Evolutionary conservation across 75 land plant species (phyloP).

Genomic region (Pseudotsuga menziesii): DNA sequence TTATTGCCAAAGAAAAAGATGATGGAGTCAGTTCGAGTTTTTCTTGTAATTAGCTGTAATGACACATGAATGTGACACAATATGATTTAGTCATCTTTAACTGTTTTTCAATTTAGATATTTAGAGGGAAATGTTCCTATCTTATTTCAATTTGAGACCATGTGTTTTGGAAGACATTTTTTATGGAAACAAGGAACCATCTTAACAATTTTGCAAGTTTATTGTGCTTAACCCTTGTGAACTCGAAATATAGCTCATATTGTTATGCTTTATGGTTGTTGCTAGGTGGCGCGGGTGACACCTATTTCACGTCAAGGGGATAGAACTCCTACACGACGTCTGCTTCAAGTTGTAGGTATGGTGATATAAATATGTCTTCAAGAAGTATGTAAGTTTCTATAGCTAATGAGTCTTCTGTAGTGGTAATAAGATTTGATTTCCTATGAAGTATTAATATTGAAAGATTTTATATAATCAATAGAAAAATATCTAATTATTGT

Average conservation of each 20-base stretch:
- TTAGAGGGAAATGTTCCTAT: background rate
- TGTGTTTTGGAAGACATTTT: background rate
- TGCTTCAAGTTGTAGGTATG: constrained; percentile 79
- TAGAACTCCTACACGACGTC: constrained; percentile 40
- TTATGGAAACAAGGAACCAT: background rate
- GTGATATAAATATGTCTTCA: background rate
- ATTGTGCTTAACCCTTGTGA: constrained; percentile 3
- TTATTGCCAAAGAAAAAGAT: too few relatives aligned
- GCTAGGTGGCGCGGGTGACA: constrained; percentile 28
- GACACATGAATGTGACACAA: background rate
- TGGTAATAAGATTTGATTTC: background rate
- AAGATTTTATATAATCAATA: too few relatives aligned
- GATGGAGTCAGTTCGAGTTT: background rate
- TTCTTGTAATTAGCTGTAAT: background rate
- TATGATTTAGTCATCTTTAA: background rate
- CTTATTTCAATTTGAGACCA: background rate
- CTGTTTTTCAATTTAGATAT: background rate
- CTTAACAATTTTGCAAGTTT: background rate
- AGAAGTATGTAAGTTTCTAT: background rate
- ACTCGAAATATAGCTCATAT: background rate
- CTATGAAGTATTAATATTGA: background rate
- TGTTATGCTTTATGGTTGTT: background rate
- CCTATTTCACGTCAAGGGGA: constrained; percentile 55
- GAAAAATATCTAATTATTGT: too few relatives aligned
- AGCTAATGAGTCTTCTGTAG: background rate